Percentiles rank a stretch among this genome's conserved stretches.
Conservation (phyloP, 495 filamentous ascomycete genomes). For the Penicillium cinerascens region DNA sequence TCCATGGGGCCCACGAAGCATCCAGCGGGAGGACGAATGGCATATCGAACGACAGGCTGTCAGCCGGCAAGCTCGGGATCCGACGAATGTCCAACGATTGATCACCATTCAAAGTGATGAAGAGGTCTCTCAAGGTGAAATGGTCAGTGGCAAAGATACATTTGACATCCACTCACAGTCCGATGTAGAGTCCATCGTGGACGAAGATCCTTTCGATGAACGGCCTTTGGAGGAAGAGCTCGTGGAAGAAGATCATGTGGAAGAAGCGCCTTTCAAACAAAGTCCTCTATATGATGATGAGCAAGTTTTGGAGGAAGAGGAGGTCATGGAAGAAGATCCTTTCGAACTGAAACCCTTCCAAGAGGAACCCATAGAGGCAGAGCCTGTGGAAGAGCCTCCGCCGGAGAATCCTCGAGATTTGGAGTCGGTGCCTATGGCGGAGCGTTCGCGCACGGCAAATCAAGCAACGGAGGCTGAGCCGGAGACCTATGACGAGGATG, state of each 20-base stretch:
- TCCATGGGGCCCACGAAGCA: not conserved
- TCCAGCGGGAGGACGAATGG: conserved; percentile 42
- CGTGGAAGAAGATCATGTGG: not conserved
- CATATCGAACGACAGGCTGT: conserved; percentile 49
- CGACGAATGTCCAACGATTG: conserved; percentile 41
- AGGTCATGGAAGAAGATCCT: not conserved
- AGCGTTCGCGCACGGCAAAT: not conserved
- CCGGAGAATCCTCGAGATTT: not conserved
- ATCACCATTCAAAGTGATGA: conserved; percentile 52
- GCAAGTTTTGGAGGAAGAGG: not conserved
- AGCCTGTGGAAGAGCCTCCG: not conserved
- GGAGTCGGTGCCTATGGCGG: not conserved
- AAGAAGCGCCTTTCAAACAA: not conserved
- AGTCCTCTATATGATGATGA: not conserved
- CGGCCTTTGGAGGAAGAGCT: conserved; percentile 2
- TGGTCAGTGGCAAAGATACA: not conserved
- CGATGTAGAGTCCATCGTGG: conserved; percentile 18
- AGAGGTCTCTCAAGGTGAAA: conserved; percentile 12
- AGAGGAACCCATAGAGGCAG: conserved; percentile 1
- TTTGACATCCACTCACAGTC: conserved; percentile 11
- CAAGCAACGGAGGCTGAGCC: not conserved
- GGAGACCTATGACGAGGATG: conserved; percentile 7
- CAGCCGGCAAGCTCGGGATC: conserved; percentile 47
- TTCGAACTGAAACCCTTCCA: not conserved
- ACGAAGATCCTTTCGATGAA: conserved; percentile 8